Percentiles rank a stretch among this genome's conserved stretches.
Evolutionary conservation across 2,329 filamentous ascomycete species (phyloP).

Genomic region (Claviceps quebecensis): DNA sequence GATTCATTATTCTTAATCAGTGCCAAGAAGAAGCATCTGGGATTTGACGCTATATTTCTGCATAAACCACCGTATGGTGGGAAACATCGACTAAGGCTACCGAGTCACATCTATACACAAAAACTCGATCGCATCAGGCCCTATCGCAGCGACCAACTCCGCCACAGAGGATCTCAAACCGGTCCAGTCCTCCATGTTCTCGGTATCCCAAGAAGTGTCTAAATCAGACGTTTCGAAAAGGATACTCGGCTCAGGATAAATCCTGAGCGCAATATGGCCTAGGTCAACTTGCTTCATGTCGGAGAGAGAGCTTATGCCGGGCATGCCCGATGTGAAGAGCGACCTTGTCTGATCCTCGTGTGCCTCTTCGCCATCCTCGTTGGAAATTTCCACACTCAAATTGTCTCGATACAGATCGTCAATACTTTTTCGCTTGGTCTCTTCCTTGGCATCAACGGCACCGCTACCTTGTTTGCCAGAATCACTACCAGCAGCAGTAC

Average conservation of each 20-base stretch:
- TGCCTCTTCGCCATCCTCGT: slow-evolving; percentile 8
- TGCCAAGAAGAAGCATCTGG: too few relatives aligned
- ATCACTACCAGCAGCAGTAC: background rate
- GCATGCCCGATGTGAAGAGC: slow-evolving; percentile 50
- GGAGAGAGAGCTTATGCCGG: slow-evolving; percentile 45
- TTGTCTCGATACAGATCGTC: slow-evolving; percentile 3
- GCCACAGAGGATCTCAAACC: slow-evolving; percentile 49
- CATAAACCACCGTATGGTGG: background rate
- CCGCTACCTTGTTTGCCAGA: background rate
- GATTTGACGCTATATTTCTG: too few relatives aligned
- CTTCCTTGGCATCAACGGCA: background rate
- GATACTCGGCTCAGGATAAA: slow-evolving; percentile 21
- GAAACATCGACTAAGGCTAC: background rate
- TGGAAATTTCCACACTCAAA: background rate
- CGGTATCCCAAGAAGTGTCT: slow-evolving; percentile 39
- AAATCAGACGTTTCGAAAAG: slow-evolving; percentile 37
- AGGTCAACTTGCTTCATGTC: slow-evolving; percentile 43
- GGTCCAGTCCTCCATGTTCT: slow-evolving; percentile 32
- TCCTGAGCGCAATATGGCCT: slow-evolving; percentile 41
- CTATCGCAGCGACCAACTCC: slow-evolving; percentile 53
- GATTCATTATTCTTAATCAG: too few relatives aligned
- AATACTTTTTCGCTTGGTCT: background rate
- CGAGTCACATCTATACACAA: slow-evolving; percentile 44
- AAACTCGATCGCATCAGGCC: slow-evolving; percentile 40
- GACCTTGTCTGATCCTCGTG: slow-evolving; percentile 15